Conservation (phyloP, 2,329 filamentous ascomycete genomes). For the Drechslerella stenobrocha region DNA sequence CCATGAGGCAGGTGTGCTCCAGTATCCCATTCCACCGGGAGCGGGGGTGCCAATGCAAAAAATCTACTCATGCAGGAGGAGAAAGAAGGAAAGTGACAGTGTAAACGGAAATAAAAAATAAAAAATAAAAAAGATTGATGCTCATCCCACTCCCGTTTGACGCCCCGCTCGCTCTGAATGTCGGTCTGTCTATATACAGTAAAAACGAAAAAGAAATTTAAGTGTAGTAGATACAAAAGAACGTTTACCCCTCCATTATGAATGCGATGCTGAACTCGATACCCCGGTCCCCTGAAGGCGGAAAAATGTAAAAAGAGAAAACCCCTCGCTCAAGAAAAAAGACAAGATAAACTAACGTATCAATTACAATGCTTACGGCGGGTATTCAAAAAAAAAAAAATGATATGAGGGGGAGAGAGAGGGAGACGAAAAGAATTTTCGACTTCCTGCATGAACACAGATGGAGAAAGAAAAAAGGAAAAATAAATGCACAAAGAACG, state of each 20-base stretch:
- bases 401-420: constrained; percentile 1
- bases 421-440: not conserved
- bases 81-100: constrained; percentile 6
- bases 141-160: constrained; percentile 36
- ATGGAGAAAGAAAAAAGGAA: not conserved
- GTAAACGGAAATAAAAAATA: constrained; percentile 13
- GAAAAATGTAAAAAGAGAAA: constrained; percentile 15
- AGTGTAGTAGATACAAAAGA: constrained; percentile 11
- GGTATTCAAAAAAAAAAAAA: constrained; percentile 40
- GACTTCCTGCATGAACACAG: not conserved
- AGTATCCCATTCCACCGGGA: too few species aligned
- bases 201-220: constrained; percentile 26
- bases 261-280: constrained; percentile 8
- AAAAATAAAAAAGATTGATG: constrained; percentile 37
- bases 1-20: not conserved
- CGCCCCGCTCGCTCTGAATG: constrained; percentile 32
- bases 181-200: constrained; percentile 25
- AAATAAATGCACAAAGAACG: constrained; percentile 25
- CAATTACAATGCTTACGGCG: constrained; percentile 44
- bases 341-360: constrained; percentile 2
- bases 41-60: not conserved
- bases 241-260: constrained; percentile 28
- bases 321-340: constrained; percentile 21
- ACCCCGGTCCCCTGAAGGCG: constrained; percentile 23
- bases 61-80: constrained; percentile 2